Base-by-base conservation (phyloP, 176 grass and related monocot genomes). In the Paspalum vaginatum region DNA sequence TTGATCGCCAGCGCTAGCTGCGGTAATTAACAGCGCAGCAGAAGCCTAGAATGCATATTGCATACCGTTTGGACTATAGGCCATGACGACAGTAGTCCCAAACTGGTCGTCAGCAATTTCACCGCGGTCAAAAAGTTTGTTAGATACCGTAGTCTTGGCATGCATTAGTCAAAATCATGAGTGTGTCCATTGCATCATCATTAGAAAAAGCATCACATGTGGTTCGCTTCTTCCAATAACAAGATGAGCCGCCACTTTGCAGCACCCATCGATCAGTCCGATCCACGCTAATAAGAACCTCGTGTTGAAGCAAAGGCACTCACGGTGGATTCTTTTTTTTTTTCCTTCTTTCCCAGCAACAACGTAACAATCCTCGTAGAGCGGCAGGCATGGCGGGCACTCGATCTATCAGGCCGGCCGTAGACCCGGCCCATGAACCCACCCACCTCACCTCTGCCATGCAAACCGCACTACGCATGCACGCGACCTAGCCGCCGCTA, bases 371-470 rank as follows among this genome's bases (percentile, higher is more conserved):
- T 21, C 72, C 64, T 57, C 50, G 79, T 46, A 83, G 73, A 83
- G 75, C 51, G 75, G 67, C 20, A 50, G 75, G 75, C 86, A 88
- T 65, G 74, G 86, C 86, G 86, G 86, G 80, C 81, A 79, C 70
- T 67, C 43, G 67, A 78, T 76, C 63, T 70, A 81, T 51, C 74
- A 32, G 70, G 41, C 39, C 69, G 65, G 20, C 43, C 84, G 37
- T 13, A 42, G 40, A 78, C 45, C 85, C 72, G 40, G 71, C 45
- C 85, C 72, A 41, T 71, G 65, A 46, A 71, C 15, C 32, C 32
- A 22, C 47, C 79, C 50, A 67, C 80, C 85, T 87, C 50, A 67
- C 80, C 85, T 87, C 85, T 54, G 78, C 85, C 78, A 82, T 76
- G 85, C 54, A 52, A 69, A 54, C 85, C 85, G 15, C 70, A 67